Conservation (phyloP, 2,329 filamentous ascomycete genomes). For the Venturia aucupariae region DNA sequence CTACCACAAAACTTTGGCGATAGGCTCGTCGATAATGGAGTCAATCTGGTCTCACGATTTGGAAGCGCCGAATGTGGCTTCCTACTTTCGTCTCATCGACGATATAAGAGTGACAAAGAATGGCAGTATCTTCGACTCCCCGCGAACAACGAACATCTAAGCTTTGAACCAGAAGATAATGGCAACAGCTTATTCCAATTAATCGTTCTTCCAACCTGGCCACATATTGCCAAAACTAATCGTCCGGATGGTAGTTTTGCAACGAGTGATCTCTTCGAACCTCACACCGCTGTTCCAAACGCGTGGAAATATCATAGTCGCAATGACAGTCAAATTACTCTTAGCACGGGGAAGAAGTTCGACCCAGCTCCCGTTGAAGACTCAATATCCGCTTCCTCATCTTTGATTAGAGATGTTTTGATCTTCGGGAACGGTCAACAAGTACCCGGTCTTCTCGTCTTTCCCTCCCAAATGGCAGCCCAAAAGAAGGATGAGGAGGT, state of each 20-base stretch:
- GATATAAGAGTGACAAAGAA: constrained; percentile 44
- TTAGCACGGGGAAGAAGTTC: constrained; percentile 43
- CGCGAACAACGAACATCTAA: constrained; percentile 26
- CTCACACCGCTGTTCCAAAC: constrained; percentile 33
- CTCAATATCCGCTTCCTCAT: constrained; percentile 37
- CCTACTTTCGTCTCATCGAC: constrained; percentile 51
- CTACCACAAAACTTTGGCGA: constrained; percentile 53
- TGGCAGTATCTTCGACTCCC: constrained; percentile 50
- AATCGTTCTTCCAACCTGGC: constrained; percentile 48
- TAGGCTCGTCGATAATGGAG: constrained; percentile 40
- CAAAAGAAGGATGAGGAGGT: constrained; percentile 39
- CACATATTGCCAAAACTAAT: constrained; percentile 27
- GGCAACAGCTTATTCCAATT: constrained; percentile 40
- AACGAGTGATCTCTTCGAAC: constrained; percentile 39
- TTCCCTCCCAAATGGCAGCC: constrained; percentile 32
- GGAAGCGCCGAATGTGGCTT: constrained; percentile 61
- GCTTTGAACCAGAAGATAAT: constrained; percentile 39
- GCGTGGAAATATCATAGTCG: constrained; percentile 40
- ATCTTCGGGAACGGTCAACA: constrained; percentile 48
- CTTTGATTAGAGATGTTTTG: constrained; percentile 45
- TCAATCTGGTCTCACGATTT: constrained; percentile 52
- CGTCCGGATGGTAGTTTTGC: constrained; percentile 39
- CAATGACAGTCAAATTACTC: constrained; percentile 38
- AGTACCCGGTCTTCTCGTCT: constrained; percentile 45
- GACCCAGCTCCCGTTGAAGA: constrained; percentile 44